phyloP scores from a whole-genome alignment of 2,329 filamentous ascomycete genomes.

The Hirsutella thompsonii region DNA sequence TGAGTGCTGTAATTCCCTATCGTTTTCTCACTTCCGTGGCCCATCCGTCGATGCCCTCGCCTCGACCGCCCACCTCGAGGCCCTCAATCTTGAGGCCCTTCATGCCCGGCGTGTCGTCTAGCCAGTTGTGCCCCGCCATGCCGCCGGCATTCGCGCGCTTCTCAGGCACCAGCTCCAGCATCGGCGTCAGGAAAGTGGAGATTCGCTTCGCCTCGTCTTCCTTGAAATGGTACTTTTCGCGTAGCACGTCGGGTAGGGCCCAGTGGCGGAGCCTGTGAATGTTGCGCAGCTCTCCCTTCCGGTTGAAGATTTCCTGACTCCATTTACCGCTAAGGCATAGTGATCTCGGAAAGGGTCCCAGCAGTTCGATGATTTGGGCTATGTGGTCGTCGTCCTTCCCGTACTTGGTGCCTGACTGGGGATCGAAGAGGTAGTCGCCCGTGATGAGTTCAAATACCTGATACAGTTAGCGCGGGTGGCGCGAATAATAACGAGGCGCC shows the following conservation, averaged over 20 bases:
- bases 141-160: constrained; percentile 90
- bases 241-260: constrained; percentile 83
- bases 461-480: neutral
- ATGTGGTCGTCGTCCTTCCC: constrained; percentile 99
- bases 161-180: constrained; percentile 81
- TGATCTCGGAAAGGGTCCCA: constrained; percentile 86
- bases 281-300: constrained; percentile 92
- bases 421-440: constrained; percentile 96
- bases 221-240: constrained; percentile 94
- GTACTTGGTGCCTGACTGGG: constrained; percentile 96
- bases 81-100: constrained; percentile 60
- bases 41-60: constrained; percentile 93
- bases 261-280: constrained; percentile 94
- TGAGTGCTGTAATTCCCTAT: constrained; percentile 25
- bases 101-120: constrained; percentile 84
- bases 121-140: constrained; percentile 76
- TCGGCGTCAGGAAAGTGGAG: constrained; percentile 72
- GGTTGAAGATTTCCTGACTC: constrained; percentile 98
- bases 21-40: constrained; percentile 76
- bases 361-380: constrained; percentile 93
- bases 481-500: constrained; percentile 10
- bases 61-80: constrained; percentile 65
- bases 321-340: constrained; percentile 89
- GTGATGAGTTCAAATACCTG: constrained; percentile 96
- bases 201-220: constrained; percentile 68